Evolutionary conservation across 2,329 filamentous ascomycete genomes (phyloP), one percentile per base, ranked within the genome.

Genomic region (Colletotrichum zoysiae): DNA sequence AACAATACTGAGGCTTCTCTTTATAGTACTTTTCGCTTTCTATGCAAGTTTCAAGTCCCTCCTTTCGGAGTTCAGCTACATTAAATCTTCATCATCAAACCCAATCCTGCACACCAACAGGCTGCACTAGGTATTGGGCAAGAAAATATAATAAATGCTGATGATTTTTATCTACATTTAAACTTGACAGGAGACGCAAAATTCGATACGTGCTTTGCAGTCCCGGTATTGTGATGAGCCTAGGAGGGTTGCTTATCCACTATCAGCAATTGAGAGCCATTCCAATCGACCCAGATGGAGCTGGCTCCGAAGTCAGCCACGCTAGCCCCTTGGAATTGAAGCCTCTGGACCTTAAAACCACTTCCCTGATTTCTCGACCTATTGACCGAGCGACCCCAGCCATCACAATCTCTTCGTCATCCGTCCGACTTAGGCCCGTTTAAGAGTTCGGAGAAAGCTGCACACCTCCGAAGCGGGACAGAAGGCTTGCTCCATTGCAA

Each of bases 371-470:
- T 18, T 30, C 30, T 14, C 11, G 30, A 50, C 11, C 3, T 46
- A 1, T n/a, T 18, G 35, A 33, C 30, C 5, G 26, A 51, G 18
- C n/a, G 11, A 50, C 50, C 20, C 59, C 44, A 50, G 30, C 44
- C 12, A 61, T 33, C 30, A 16, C 20, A 38, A 38, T 6, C 33
- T 38, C 16, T 18, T 33, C 42, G 23, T 9, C 42, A 40, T n/a
- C 46, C 38, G 35, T 44, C 44, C 20, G n/a, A 8, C 5, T 35
- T 26, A 40, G 42, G 16, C 26, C 35, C 38, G 12, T 44, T 38
- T 51, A 65, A 64, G 42, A 16, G n/a, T n/a, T 65, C 44, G 67
- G 61, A 63, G 58, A 26, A n/a, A 44, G 18, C 14, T 33, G 33
- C 20, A 44, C 26, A 23, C 30, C 35, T 65, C 55, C 53, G 35